phyloP scores from a whole-genome alignment of 345 rosid genomes.

The Lepidium aucheri region DNA sequence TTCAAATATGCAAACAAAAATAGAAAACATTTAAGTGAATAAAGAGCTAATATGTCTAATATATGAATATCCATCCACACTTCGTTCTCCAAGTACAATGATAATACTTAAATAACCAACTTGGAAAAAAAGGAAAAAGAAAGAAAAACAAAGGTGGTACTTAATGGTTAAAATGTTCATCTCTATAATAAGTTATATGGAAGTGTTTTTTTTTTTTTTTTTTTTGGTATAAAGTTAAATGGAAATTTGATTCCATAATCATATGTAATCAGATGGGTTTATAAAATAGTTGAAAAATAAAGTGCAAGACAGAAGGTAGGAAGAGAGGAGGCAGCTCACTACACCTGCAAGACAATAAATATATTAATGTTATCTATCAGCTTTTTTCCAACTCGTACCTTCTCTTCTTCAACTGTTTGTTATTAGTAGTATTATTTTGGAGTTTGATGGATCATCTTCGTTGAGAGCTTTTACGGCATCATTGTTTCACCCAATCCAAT shows the following conservation, averaged over 20 bases:
- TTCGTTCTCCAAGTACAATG: neutral
- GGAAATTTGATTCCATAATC: too few species aligned
- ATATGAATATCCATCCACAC: neutral
- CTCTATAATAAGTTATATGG: too few species aligned
- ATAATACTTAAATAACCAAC: neutral
- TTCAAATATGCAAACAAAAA: neutral
- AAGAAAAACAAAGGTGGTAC: neutral
- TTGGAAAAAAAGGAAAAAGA: neutral
- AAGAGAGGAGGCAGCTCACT: conserved; percentile 1
- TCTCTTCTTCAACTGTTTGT: neutral
- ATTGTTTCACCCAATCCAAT: neutral
- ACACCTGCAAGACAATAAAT: neutral
- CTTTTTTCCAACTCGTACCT: neutral
- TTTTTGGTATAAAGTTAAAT: too few species aligned
- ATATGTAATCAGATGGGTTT: too few species aligned
- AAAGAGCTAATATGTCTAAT: neutral
- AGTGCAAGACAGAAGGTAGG: too few species aligned
- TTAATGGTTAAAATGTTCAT: too few species aligned
- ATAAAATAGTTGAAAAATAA: too few species aligned
- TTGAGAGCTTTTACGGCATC: neutral
- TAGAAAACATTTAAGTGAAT: neutral
- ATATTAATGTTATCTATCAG: neutral
- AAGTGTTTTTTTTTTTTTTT: too few species aligned
- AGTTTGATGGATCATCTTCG: neutral
- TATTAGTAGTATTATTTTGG: neutral